Conservation (phyloP, 257 asterid species). For the Eustoma russellianum region DNA sequence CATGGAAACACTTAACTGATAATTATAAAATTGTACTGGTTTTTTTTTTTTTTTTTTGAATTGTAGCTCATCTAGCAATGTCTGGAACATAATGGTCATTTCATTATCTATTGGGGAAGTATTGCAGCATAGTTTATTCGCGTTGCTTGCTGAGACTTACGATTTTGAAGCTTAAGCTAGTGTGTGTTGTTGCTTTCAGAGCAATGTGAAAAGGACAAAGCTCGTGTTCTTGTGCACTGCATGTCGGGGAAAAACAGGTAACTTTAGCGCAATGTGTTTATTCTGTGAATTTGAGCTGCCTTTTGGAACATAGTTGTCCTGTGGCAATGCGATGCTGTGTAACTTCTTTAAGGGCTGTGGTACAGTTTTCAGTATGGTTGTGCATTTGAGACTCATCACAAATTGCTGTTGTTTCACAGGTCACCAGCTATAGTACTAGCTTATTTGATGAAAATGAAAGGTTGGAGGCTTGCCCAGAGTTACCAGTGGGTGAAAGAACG, state of each 20-base stretch:
- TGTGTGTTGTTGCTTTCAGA: constrained; percentile 32
- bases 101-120: no score
- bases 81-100: no score
- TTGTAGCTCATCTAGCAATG: no score
- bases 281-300: not conserved
- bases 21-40: no score
- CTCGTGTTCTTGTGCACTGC: constrained; percentile 96
- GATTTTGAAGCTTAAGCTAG: no score
- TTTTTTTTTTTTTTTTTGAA: no score
- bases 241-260: constrained; percentile 94
- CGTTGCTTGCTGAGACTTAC: no score
- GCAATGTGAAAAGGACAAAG: constrained; percentile 73
- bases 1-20: no score
- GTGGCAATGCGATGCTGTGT: no score
- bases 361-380: no score
- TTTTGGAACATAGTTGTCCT: not conserved
- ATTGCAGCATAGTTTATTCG: no score
- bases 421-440: constrained; percentile 96
- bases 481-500: constrained; percentile 96
- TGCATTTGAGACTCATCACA: no score
- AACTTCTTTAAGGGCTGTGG: not conserved
- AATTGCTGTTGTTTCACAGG: constrained; percentile 27
- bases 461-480: constrained; percentile 84
- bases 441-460: constrained; percentile 86
- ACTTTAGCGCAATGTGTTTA: not conserved